Evolutionary conservation across 371 early-diverging fungal genomes (phyloP), one percentile per base, ranked within the genome.

Genomic region (Apophysomyces variabilis): DNA sequence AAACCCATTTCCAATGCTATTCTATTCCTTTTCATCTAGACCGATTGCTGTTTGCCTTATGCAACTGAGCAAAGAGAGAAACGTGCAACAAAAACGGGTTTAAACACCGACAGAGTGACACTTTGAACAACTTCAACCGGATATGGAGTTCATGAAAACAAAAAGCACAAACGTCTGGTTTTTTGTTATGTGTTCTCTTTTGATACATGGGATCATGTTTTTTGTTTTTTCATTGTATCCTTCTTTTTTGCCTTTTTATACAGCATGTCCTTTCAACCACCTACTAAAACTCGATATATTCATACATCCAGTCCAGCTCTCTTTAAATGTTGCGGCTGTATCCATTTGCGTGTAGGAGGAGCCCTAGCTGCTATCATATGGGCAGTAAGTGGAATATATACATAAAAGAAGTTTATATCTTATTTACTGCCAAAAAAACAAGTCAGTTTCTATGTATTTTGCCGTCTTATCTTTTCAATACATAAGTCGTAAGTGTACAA

Each of bases 271-370:
- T 67, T 50, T 37, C 56, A 57, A 57, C 67, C 67, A 13, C 57
- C 54, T 57, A 21, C 56, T 26, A 68, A 68, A 56, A 18, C 47
- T 64, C 65, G 69, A 62, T 61, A 75, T 35, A 69, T 65, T n/a
- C 79, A 79, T 61, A 76, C 79, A 46, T 46, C 16, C 4, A 62
- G 73, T 35, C 74, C 70, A 1, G 74, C 72, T 41, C 60, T 81
- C 3, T 72, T 72, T 47, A 81, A 81, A 64, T 84, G 73, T 37
- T 84, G 79, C 58, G 79, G 79, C 5, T 84, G 84, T 62, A 76
- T 84, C 39, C 81, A 84, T 71, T 64, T 84, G 38, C 65, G 84
- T 57, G 69, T 71, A 8, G 84, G 84, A 43, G 61, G 67, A 21
- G 54, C 69, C 12, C 21, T 79, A 1, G 62, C 77, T 36, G 79